These are phyloP conservation scores for Wickerhamiella siamensis DNA, from an alignment of 805 yeast genomes.

Conservation along the genomic window DNA sequence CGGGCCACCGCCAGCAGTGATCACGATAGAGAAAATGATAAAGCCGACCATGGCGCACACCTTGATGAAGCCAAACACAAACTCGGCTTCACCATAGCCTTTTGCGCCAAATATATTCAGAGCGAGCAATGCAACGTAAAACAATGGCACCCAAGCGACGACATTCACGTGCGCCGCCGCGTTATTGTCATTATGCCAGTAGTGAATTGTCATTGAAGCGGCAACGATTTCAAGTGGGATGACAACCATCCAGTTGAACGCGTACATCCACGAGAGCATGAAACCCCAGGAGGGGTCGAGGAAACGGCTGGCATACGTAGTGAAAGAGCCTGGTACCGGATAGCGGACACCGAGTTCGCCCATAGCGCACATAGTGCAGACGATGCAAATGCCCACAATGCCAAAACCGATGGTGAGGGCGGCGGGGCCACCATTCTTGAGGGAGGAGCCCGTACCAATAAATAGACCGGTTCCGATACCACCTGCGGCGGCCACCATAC, in stretches of 20 bases:
- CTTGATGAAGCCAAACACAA: constrained; percentile 41
- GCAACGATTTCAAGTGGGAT: constrained; percentile 56
- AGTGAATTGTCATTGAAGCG: constrained; percentile 38
- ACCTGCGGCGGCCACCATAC: constrained; percentile 72
- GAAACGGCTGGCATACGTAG: constrained; percentile 49
- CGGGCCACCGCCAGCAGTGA: constrained; percentile 40
- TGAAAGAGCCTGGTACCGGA: constrained; percentile 52
- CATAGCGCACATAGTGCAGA: constrained; percentile 49
- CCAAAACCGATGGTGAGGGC: constrained; percentile 46
- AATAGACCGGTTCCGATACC: constrained; percentile 70
- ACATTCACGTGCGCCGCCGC: constrained; percentile 27
- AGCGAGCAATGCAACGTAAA: constrained; percentile 34
- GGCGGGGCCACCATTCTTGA: constrained; percentile 53
- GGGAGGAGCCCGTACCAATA: constrained; percentile 61
- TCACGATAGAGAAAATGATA: constrained; percentile 41
- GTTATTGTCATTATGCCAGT: constrained; percentile 38
- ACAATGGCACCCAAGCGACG: constrained; percentile 41
- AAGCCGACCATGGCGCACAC: constrained; percentile 45
- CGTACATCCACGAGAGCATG: constrained; percentile 53
- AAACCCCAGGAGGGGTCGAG: constrained; percentile 55
- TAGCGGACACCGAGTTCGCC: constrained; percentile 58
- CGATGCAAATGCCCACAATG: constrained; percentile 57
- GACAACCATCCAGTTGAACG: constrained; percentile 38
- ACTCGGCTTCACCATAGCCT: constrained; percentile 56
- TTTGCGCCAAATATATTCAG: constrained; percentile 42